A percentile compares a stretch with the other conserved stretches of the same genome.
These are phyloP conservation scores for Strigomonas oncopelti DNA, from an alignment of 208 protist species.

Conservation along the genomic window DNA sequence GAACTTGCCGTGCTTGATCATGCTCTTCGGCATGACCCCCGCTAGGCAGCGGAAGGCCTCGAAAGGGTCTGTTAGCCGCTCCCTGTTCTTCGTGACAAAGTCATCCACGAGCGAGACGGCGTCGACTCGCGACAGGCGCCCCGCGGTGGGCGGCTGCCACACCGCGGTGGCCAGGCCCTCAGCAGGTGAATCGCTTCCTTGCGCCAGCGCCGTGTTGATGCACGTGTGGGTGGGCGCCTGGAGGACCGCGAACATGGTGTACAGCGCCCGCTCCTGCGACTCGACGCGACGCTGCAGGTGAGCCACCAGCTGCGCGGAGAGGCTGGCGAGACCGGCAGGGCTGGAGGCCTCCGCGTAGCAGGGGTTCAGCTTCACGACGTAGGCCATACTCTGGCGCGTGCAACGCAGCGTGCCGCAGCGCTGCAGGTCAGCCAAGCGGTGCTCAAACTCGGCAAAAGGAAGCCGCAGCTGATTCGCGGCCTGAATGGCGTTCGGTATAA, in stretches of 20 bases:
- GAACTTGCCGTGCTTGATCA: conserved; percentile 69
- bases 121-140: conserved; percentile 35
- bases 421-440: conserved; percentile 56
- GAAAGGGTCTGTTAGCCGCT: conserved; percentile 52
- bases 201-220: conserved; percentile 28
- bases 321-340: conserved; percentile 18
- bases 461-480: conserved; percentile 58
- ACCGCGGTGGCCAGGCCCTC: background rate
- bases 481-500: conserved; percentile 47
- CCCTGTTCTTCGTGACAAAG: conserved; percentile 82
- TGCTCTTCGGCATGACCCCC: conserved; percentile 71
- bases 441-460: conserved; percentile 52
- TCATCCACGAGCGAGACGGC: conserved; percentile 74
- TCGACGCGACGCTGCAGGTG: conserved; percentile 35
- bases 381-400: conserved; percentile 7
- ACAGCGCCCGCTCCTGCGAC: conserved; percentile 33
- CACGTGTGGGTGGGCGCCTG: conserved; percentile 40
- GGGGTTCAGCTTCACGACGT: conserved; percentile 25
- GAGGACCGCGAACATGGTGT: conserved; percentile 52
- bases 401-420: too few relatives aligned
- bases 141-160: conserved; percentile 49
- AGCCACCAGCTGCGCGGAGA: conserved; percentile 24
- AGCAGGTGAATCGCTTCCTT: background rate
- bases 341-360: conserved; percentile 32
- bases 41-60: conserved; percentile 66